Conservation (phyloP, 2,329 filamentous ascomycete genomes). For the Fusarium miscanthi region DNA sequence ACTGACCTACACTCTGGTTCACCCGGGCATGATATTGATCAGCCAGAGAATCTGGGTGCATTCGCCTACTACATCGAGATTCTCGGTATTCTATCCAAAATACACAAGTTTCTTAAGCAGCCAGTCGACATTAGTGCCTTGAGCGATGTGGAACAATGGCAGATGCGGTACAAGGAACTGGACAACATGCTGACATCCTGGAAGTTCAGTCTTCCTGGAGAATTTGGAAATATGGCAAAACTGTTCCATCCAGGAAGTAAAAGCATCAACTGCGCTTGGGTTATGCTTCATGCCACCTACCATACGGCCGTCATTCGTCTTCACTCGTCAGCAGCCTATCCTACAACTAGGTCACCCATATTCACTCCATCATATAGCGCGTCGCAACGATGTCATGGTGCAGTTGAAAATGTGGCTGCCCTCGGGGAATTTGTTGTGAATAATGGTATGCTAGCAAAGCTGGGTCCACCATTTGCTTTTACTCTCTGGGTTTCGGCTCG, state of each 20-base stretch:
- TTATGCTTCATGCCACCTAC: constrained; percentile 92
- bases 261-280: constrained; percentile 81
- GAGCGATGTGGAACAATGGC: constrained; percentile 89
- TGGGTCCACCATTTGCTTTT: constrained; percentile 92
- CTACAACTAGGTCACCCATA: constrained; percentile 86
- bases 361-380: constrained; percentile 91
- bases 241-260: constrained; percentile 78
- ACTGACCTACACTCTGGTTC: constrained; percentile 58
- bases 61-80: constrained; percentile 94
- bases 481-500: constrained; percentile 92
- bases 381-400: constrained; percentile 82
- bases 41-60: constrained; percentile 83
- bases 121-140: constrained; percentile 89
- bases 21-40: constrained; percentile 72
- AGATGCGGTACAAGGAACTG: constrained; percentile 85
- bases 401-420: constrained; percentile 84
- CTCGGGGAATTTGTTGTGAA: constrained; percentile 82
- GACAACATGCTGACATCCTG: constrained; percentile 83
- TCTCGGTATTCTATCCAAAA: constrained; percentile 84
- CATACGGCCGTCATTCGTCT: constrained; percentile 90
- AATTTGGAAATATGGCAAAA: constrained; percentile 86
- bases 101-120: constrained; percentile 88
- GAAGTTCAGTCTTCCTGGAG: constrained; percentile 84
- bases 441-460: constrained; percentile 78
- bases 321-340: constrained; percentile 92